These are phyloP conservation scores for Zygosaccharomyces siamensis DNA, from an alignment of 805 yeast species.

Conservation along the genomic window DNA sequence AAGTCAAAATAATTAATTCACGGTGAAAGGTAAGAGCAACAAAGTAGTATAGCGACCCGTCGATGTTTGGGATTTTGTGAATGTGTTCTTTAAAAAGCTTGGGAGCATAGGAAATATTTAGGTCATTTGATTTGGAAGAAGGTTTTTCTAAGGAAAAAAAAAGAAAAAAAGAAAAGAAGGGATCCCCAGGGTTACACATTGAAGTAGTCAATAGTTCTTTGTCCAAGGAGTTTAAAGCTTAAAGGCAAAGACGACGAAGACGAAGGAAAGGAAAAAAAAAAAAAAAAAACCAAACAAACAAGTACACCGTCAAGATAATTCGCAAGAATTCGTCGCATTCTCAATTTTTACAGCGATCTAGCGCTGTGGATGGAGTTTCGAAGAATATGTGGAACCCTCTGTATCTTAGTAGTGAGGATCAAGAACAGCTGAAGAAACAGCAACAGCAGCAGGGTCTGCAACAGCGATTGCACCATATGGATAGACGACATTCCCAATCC, in stretches of 20 bases:
- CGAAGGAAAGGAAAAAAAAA: neutral
- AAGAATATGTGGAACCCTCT: slow-evolving; percentile 20
- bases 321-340: slow-evolving; percentile 4
- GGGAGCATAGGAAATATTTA: neutral
- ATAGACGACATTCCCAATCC: slow-evolving; percentile 5
- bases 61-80: neutral
- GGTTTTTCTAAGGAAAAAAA: neutral
- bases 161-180: too few species aligned
- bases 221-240: neutral
- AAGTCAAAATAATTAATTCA: neutral
- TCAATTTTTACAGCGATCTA: slow-evolving; percentile 5
- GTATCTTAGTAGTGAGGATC: slow-evolving; percentile 9
- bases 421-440: slow-evolving; percentile 3
- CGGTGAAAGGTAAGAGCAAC: slow-evolving; percentile 4
- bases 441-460: slow-evolving; percentile 8
- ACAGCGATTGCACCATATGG: slow-evolving; percentile 8
- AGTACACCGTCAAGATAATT: slow-evolving; percentile 3
- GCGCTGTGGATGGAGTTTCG: slow-evolving; percentile 6
- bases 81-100: neutral
- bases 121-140: neutral
- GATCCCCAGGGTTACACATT: neutral
- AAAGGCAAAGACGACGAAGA: neutral
- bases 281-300: neutral
- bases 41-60: slow-evolving; percentile 1
- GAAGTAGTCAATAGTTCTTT: neutral